phyloP scores from a whole-genome alignment of 2,329 filamentous ascomycete species.

The Clarireedia homoeocarpa region DNA sequence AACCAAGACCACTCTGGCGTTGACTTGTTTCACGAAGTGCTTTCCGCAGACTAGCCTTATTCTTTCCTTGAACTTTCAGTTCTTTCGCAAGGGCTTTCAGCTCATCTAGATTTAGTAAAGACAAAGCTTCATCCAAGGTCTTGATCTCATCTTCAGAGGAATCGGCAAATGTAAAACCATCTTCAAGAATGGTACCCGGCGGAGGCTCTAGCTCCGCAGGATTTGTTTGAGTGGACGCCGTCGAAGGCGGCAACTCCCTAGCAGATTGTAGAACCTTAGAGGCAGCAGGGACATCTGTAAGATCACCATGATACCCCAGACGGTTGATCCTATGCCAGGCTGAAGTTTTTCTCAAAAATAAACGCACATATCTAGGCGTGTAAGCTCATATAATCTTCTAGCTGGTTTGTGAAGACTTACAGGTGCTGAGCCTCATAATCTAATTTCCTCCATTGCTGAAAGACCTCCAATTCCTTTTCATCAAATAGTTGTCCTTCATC shows the following conservation, averaged over 20 bases:
- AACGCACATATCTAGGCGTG: conserved; percentile 65
- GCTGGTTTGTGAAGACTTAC: conserved; percentile 41
- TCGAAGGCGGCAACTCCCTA: conserved; percentile 44
- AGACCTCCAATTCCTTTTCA: conserved; percentile 67
- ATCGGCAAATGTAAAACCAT: conserved; percentile 72
- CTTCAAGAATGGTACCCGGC: conserved; percentile 40
- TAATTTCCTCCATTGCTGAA: conserved; percentile 64
- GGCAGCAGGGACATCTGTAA: conserved; percentile 63
- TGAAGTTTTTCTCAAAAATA: conserved; percentile 87
- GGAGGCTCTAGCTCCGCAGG: conserved; percentile 42
- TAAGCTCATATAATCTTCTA: neutral
- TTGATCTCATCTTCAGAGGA: conserved; percentile 64
- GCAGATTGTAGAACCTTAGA: conserved; percentile 54
- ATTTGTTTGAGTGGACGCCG: conserved; percentile 16
- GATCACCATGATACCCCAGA: conserved; percentile 74
- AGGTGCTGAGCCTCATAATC: conserved; percentile 85
- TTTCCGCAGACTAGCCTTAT: conserved; percentile 70
- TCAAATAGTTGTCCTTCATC: conserved; percentile 87
- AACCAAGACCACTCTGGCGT: conserved; percentile 68
- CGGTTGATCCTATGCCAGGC: conserved; percentile 80
- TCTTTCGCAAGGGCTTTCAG: conserved; percentile 79
- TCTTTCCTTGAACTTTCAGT: conserved; percentile 78
- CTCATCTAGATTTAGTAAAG: conserved; percentile 78
- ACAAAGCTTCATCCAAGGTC: conserved; percentile 74
- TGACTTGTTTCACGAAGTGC: conserved; percentile 68